Conservation (phyloP, 2,329 filamentous ascomycete genomes). For the Nigrospora oryzae region DNA sequence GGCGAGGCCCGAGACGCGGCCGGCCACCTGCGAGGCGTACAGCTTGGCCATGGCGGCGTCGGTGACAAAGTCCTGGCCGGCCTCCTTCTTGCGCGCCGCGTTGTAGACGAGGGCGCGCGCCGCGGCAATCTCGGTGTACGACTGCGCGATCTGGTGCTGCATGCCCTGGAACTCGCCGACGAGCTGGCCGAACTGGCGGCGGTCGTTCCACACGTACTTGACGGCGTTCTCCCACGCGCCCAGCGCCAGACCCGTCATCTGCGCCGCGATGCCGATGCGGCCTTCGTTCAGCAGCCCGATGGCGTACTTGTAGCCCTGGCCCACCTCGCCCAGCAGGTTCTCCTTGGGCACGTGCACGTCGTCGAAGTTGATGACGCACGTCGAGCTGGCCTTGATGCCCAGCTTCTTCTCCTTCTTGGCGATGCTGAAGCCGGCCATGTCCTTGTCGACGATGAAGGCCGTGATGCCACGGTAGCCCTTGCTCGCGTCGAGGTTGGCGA, state of each 20-base stretch:
- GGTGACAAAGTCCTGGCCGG: slow-evolving; percentile 86
- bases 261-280: slow-evolving; percentile 92
- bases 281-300: slow-evolving; percentile 93
- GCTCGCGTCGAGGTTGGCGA: slow-evolving; percentile 86
- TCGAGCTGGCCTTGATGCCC: slow-evolving; percentile 90
- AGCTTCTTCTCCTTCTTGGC: slow-evolving; percentile 99
- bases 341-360: slow-evolving; percentile 85
- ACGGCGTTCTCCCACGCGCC: slow-evolving; percentile 95
- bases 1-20: slow-evolving; percentile 73
- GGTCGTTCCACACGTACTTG: slow-evolving; percentile 95
- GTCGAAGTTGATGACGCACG: slow-evolving; percentile 95
- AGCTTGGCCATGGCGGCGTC: slow-evolving; percentile 99
- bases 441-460: slow-evolving; percentile 91
- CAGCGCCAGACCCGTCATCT: slow-evolving; percentile 95
- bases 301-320: slow-evolving; percentile 96
- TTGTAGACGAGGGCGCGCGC: slow-evolving; percentile 93
- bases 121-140: slow-evolving; percentile 87
- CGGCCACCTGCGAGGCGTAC: slow-evolving; percentile 86
- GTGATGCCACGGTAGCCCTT: slow-evolving; percentile 97
- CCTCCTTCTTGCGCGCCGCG: slow-evolving; percentile 95
- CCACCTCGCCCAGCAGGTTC: slow-evolving; percentile 80
- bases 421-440: slow-evolving; percentile 79
- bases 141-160: slow-evolving; percentile 97
- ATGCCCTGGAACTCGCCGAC: slow-evolving; percentile 98
- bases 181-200: slow-evolving; percentile 88